phyloP scores from a whole-genome alignment of 306 rosid species.

The Acmispon strigosus region DNA sequence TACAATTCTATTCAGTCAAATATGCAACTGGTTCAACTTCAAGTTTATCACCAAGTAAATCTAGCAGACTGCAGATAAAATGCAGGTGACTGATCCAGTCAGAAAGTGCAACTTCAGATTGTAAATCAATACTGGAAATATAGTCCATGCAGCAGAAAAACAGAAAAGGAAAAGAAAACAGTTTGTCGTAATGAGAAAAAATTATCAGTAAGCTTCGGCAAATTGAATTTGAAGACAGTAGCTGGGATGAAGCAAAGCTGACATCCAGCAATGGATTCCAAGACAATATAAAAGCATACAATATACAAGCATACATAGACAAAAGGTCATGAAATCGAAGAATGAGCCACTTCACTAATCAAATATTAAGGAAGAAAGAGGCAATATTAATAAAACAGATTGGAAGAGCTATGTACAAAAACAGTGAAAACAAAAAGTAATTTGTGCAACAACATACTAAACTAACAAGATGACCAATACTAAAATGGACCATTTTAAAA shows the following conservation, averaged over 20 bases:
- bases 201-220: not conserved
- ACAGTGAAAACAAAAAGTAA: slow-evolving; percentile 1
- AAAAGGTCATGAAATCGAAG: slow-evolving; percentile 2
- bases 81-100: not conserved
- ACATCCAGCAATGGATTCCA: not conserved
- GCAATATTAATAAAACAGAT: not conserved
- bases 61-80: not conserved
- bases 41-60: not conserved
- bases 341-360: not conserved
- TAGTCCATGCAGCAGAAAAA: not conserved
- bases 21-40: not conserved
- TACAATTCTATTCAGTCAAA: not conserved
- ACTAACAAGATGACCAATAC: not conserved
- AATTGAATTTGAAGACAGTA: not conserved
- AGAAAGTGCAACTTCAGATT: not conserved
- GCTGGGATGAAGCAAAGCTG: not conserved
- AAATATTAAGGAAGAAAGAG: not conserved
- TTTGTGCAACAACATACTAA: not conserved
- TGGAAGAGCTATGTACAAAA: not conserved
- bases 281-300: not conserved
- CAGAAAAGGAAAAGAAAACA: not conserved
- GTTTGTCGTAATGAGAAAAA: not conserved
- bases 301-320: not conserved
- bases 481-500: not conserved
- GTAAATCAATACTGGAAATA: not conserved